Conservation (phyloP, 75 land plant genomes). For the Isoetes taiwanensis region DNA sequence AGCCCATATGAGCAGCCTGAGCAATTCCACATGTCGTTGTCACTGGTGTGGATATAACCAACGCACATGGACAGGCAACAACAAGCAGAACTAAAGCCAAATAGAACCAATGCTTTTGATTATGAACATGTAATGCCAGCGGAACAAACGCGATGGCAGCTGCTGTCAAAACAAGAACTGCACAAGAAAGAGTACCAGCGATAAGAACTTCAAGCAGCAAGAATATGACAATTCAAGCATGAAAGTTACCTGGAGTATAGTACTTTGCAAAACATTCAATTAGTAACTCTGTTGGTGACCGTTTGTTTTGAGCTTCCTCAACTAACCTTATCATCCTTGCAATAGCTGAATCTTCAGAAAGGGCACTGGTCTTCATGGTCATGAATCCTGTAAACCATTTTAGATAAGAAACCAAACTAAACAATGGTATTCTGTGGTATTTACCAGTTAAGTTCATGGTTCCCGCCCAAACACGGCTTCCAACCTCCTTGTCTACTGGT, state of each 20-base stretch:
- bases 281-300: not conserved
- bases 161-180: slow-evolving; percentile 52
- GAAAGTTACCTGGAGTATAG: not conserved
- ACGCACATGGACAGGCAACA: slow-evolving; percentile 85
- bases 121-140: slow-evolving; percentile 25
- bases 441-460: slow-evolving; percentile 83
- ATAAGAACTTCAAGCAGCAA: not conserved
- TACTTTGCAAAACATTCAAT: not conserved
- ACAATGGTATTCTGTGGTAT: not conserved
- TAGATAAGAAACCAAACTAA: not conserved
- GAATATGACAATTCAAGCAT: not conserved
- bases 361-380: slow-evolving; percentile 51
- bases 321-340: slow-evolving; percentile 53
- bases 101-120: slow-evolving; percentile 52
- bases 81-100: slow-evolving; percentile 72
- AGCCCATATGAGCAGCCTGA: slow-evolving; percentile 57
- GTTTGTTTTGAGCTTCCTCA: slow-evolving; percentile 1
- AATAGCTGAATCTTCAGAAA: slow-evolving; percentile 74
- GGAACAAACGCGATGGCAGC: slow-evolving; percentile 45
- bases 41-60: slow-evolving; percentile 84
- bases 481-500: slow-evolving; percentile 63
- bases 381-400: slow-evolving; percentile 49
- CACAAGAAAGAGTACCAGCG: not conserved
- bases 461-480: slow-evolving; percentile 81
- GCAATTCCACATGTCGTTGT: slow-evolving; percentile 69